Evolutionary conservation across 345 rosid genomes (phyloP), one percentile per base, ranked within the genome.

Genomic region (Odontarrhena argentea): DNA sequence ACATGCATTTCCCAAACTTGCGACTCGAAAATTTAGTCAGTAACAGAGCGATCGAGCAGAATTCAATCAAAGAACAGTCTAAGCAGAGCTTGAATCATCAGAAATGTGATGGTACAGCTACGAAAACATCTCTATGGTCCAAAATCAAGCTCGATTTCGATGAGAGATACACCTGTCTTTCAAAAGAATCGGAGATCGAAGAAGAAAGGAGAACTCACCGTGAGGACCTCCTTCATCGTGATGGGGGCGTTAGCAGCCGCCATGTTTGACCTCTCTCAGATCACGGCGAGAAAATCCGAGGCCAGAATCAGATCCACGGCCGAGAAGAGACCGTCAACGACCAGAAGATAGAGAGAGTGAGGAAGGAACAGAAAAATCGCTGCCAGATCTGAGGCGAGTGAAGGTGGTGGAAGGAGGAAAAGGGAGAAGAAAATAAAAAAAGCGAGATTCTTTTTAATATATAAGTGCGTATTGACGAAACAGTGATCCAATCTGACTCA

Each of bases 241-340:
- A 92, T 87, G 68, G 92, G 97, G 53, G 97, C 96, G 81, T 76
- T 90, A 28, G 97, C 90, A 34, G 92, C 89, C 75, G 95, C 91
- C 98, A 89, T 89, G 88, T 60, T 76, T 74, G 74, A 64, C 67
- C 67, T 69, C 68, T 64, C 67, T 69, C 68, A 84, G 83, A 82
- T 82, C 76, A 55, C 74, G 57, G 76, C 54, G 15, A 46, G 52
- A 38, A 40, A 64, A 77, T 65, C 58, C 54, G 52, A 22, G 35
- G 55, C 41, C 44, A 18, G 50, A 60, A 64, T 38, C 78, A 74
- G 88, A 83, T 81, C 83, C 82, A 60, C 55, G 59, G 58, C 25
- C 38, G 49, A 9, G 57, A 60, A 24, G 0, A 0, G 12, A 56
- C 32, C 50, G 50, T 28, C 69, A 69, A 48, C 35, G 69, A 30